These are phyloP conservation scores for Symmetrospora coprosmae DNA, from an alignment of 768 basidiomycete genomes.

Conservation along the genomic window DNA sequence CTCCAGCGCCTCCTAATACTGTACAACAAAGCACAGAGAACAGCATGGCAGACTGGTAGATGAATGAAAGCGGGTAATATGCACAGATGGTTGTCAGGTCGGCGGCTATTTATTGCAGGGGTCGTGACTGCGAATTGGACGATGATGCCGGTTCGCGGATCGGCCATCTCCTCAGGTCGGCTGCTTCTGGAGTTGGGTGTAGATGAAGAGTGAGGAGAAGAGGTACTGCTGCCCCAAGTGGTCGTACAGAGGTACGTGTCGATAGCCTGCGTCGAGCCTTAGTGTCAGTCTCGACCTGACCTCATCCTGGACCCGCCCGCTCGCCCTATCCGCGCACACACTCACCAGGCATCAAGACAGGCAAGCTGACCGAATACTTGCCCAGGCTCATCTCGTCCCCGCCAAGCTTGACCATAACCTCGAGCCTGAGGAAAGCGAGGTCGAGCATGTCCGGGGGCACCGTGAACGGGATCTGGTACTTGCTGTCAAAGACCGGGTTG, in stretches of 20 bases:
- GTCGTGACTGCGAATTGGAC: neutral
- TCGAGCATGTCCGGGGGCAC: constrained; percentile 60
- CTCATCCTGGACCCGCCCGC: neutral
- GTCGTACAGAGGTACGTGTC: constrained; percentile 81
- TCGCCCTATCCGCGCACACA: constrained; percentile 28
- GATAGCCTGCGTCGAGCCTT: too few species aligned
- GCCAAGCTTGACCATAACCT: constrained; percentile 49
- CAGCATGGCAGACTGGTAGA: neutral
- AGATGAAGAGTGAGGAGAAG: constrained; percentile 83
- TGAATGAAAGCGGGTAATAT: neutral
- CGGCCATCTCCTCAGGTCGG: neutral
- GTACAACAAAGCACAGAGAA: neutral
- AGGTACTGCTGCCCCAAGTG: constrained; percentile 70
- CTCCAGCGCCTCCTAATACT: neutral
- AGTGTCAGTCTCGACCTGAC: too few species aligned
- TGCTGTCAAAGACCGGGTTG: constrained; percentile 73
- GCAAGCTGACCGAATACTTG: constrained; percentile 57
- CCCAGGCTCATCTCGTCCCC: constrained; percentile 56
- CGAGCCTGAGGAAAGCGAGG: constrained; percentile 67
- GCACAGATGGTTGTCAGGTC: too few species aligned
- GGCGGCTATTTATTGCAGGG: neutral
- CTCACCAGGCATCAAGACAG: constrained; percentile 57
- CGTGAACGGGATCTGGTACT: constrained; percentile 56
- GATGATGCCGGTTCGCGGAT: too few species aligned
- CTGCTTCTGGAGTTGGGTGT: neutral